Conservation (phyloP, 2,329 filamentous ascomycete species). For the Colletotrichum eleusines region DNA sequence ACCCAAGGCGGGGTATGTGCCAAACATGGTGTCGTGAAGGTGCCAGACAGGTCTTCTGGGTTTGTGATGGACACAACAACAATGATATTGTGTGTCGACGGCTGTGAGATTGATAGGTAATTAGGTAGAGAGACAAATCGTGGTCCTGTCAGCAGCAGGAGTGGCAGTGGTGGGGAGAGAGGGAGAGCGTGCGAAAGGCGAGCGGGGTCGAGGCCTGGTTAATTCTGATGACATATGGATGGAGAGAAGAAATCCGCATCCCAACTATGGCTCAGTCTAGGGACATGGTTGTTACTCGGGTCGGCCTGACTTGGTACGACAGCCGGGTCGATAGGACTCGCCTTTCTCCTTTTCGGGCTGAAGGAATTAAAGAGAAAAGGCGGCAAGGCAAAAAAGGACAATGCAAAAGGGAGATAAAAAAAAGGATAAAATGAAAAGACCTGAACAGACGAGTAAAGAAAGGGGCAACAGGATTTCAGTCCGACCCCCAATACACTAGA, state of each 20-base stretch:
- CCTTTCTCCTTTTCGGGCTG: background rate
- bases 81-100: constrained; percentile 1
- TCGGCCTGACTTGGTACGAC: background rate
- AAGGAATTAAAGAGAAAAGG: background rate
- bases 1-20: constrained; percentile 56
- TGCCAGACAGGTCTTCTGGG: constrained; percentile 12
- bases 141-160: constrained; percentile 9
- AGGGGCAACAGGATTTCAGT: constrained; percentile 7
- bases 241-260: constrained; percentile 6
- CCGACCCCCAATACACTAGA: background rate
- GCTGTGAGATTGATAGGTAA: constrained; percentile 9
- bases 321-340: background rate
- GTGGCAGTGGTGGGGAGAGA: constrained; percentile 28
- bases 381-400: background rate
- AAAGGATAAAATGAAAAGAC: too few relatives aligned
- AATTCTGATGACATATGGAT: constrained; percentile 16
- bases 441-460: constrained; percentile 20
- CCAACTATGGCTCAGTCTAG: constrained; percentile 1
- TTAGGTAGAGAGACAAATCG: constrained; percentile 5
- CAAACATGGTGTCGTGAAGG: constrained; percentile 55
- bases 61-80: constrained; percentile 18
- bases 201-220: constrained; percentile 33
- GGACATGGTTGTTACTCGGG: constrained; percentile 1
- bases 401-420: background rate
- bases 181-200: constrained; percentile 10